These are phyloP conservation scores for Zygosaccharomyces pseudobailii DNA, from an alignment of 1,139 yeast species.

Conservation along the genomic window DNA sequence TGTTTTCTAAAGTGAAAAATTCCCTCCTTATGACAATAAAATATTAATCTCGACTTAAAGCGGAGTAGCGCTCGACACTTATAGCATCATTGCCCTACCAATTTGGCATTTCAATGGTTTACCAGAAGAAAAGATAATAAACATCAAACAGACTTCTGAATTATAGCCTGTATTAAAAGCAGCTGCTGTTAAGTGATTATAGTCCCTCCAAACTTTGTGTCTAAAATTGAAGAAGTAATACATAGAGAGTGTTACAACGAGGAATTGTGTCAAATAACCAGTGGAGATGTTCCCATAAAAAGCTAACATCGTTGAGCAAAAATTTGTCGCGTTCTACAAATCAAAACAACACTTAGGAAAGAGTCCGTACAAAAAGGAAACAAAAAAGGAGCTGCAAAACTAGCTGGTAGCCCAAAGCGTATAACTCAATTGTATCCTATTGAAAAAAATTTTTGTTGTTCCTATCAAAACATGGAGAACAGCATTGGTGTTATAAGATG, in stretches of 20 bases:
- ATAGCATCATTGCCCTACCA: constrained; percentile 49
- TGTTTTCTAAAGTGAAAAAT: too few relatives aligned
- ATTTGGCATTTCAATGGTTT: constrained; percentile 36
- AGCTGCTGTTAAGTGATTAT: constrained; percentile 46
- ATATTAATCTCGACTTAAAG: constrained; percentile 7
- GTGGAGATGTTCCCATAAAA: constrained; percentile 51
- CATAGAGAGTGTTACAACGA: constrained; percentile 46
- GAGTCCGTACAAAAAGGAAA: constrained; percentile 35
- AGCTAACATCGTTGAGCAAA: constrained; percentile 44
- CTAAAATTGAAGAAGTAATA: constrained; percentile 40
- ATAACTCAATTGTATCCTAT: constrained; percentile 36
- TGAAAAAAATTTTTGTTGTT: constrained; percentile 40
- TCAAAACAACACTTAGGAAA: constrained; percentile 31
- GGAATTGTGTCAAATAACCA: constrained; percentile 44
- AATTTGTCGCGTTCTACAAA: constrained; percentile 46
- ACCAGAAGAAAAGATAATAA: constrained; percentile 38
- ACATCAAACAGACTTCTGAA: constrained; percentile 39
- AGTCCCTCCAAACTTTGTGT: constrained; percentile 40
- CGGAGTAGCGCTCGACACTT: constrained; percentile 45
- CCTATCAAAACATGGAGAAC: constrained; percentile 49
- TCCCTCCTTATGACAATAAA: too few relatives aligned
- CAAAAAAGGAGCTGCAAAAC: constrained; percentile 38
- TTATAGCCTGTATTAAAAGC: constrained; percentile 50
- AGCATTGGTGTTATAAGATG: constrained; percentile 43
- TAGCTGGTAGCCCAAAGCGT: constrained; percentile 44